A percentile compares a stretch with the other conserved stretches of the same genome.
phyloP scores from a whole-genome alignment of 2,329 filamentous ascomycete genomes.

The Pseudogymnoascus sp. region DNA sequence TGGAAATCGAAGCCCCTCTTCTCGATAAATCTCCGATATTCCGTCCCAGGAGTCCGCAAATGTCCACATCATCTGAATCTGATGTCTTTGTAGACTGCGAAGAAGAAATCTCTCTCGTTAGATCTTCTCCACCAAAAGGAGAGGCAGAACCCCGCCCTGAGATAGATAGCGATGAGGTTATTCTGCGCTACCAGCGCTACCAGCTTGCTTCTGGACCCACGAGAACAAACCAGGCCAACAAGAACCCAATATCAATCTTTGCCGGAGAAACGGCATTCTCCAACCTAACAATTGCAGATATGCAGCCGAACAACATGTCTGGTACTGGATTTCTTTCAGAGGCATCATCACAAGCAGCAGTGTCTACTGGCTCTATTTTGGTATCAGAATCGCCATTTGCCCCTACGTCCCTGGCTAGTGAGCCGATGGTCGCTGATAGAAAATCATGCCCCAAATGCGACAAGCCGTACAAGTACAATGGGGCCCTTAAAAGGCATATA shows the following conservation, averaged over 20 bases:
- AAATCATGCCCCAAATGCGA: background rate
- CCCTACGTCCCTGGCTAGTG: background rate
- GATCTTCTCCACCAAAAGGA: background rate
- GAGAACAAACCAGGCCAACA: background rate
- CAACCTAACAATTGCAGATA: background rate
- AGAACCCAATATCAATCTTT: too few species aligned
- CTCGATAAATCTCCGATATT: background rate
- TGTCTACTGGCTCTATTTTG: background rate
- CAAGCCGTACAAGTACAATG: background rate
- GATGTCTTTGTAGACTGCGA: conserved; percentile 2
- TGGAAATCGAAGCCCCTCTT: background rate
- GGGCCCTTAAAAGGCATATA: background rate
- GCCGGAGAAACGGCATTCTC: background rate
- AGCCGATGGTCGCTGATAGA: background rate
- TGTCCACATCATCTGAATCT: background rate
- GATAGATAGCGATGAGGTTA: background rate
- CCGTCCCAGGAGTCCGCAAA: background rate
- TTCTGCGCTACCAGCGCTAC: background rate
- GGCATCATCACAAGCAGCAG: background rate
- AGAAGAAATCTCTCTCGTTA: background rate
- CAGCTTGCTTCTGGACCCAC: background rate
- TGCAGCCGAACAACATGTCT: background rate
- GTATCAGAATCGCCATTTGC: background rate
- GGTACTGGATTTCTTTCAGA: background rate
- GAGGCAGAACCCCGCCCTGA: background rate